Percentiles rank a stretch among this genome's conserved stretches.
Evolutionary conservation across 1,284 basidiomycete species (phyloP).

Genomic region (Ceratobasidium theobromae): DNA sequence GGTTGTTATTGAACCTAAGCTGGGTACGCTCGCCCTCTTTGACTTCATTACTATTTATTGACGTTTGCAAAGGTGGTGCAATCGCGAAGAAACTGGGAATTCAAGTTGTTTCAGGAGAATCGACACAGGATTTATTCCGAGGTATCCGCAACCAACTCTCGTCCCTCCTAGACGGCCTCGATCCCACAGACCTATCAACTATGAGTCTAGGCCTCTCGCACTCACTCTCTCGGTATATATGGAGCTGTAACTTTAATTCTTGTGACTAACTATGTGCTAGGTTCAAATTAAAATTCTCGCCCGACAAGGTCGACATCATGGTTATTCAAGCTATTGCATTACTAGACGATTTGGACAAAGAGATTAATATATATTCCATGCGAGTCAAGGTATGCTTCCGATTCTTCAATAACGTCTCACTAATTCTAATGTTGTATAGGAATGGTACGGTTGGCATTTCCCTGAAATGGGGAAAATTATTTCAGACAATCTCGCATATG

Average conservation of each 20-base stretch:
- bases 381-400: constrained; percentile 79
- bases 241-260: neutral
- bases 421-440: constrained; percentile 52
- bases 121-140: constrained; percentile 85
- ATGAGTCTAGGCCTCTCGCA: constrained; percentile 98
- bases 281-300: constrained; percentile 99
- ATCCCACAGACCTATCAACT: constrained; percentile 94
- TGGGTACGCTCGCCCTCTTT: constrained; percentile 60
- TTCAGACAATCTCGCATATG: constrained; percentile 94
- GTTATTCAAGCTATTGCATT: constrained; percentile 98
- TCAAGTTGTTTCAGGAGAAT: constrained; percentile 71
- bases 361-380: constrained; percentile 99
- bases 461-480: constrained; percentile 99
- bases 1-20: constrained; percentile 86
- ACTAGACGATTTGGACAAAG: constrained; percentile 97
- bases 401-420: neutral
- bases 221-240: constrained; percentile 80
- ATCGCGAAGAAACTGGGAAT: constrained; percentile 95
- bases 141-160: constrained; percentile 92
- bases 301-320: constrained; percentile 99
- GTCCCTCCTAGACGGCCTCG: constrained; percentile 82
- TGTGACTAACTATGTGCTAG: constrained; percentile 48
- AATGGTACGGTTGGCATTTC: constrained; percentile 99
- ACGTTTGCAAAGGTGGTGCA: constrained; percentile 59
- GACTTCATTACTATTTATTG: constrained; percentile 13